phyloP scores from a whole-genome alignment of 176 grass and related monocot genomes.

The Canna indica region DNA sequence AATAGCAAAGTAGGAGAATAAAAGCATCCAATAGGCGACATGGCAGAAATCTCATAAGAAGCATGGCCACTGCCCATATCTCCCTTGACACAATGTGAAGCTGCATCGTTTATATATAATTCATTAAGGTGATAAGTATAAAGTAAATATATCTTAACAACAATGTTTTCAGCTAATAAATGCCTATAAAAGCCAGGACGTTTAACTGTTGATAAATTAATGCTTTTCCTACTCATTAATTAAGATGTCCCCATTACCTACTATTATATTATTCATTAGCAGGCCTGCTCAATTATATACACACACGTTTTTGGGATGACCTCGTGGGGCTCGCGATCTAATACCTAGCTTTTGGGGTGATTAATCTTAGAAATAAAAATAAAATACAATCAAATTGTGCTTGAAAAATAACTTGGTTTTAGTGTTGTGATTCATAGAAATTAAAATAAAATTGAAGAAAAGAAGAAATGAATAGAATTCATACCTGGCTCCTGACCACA shows the following conservation, averaged over 20 bases:
- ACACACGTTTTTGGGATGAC: too few species aligned
- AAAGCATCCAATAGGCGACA: background rate
- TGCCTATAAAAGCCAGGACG: too few species aligned
- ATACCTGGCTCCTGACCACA: slow-evolving; percentile 44
- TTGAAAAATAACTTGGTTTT: background rate
- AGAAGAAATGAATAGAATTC: background rate
- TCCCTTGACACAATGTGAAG: slow-evolving; percentile 10
- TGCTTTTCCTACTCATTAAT: too few species aligned
- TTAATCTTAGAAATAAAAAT: background rate
- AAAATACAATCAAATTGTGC: background rate
- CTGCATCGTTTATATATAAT: slow-evolving; percentile 1
- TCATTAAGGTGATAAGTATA: background rate
- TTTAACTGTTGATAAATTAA: too few species aligned
- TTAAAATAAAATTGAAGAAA: background rate
- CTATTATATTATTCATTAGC: too few species aligned
- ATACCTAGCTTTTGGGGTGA: background rate
- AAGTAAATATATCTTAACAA: background rate
- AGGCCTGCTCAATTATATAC: too few species aligned
- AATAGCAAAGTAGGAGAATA: slow-evolving; percentile 3
- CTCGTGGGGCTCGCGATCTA: too few species aligned
- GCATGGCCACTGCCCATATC: slow-evolving; percentile 6
- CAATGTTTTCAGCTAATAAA: background rate
- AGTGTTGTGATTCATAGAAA: background rate
- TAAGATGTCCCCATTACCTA: too few species aligned
- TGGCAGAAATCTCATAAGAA: background rate